Evolutionary conservation across 176 grass and related monocot species (phyloP).

Genomic region (Oryza australiensis): DNA sequence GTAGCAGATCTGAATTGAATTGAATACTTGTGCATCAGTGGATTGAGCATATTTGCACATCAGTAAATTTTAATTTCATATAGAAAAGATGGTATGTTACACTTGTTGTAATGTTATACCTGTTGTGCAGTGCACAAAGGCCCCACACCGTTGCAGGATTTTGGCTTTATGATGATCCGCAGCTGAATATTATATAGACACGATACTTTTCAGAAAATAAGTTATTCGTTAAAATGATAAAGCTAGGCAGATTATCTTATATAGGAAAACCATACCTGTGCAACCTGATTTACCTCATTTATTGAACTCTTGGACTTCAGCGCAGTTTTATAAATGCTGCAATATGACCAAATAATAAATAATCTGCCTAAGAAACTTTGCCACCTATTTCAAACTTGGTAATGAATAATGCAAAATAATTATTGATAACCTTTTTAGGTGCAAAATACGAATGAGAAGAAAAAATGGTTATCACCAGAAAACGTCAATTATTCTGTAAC

Average conservation of each 20-base stretch:
- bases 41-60: slow-evolving; percentile 35
- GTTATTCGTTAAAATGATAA: slow-evolving; percentile 21
- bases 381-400: slow-evolving; percentile 21
- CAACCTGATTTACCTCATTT: slow-evolving; percentile 87
- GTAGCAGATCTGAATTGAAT: slow-evolving; percentile 85
- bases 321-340: slow-evolving; percentile 82
- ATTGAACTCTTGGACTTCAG: slow-evolving; percentile 75
- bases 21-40: slow-evolving; percentile 36
- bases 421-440: slow-evolving; percentile 3
- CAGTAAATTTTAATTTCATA: slow-evolving; percentile 35
- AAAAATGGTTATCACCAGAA: neutral
- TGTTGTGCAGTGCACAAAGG: slow-evolving; percentile 87
- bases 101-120: slow-evolving; percentile 43
- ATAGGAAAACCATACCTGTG: slow-evolving; percentile 63
- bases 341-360: slow-evolving; percentile 39
- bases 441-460: slow-evolving; percentile 27
- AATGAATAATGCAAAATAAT: neutral
- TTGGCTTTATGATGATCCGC: slow-evolving; percentile 89
- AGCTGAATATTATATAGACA: slow-evolving; percentile 49
- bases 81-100: slow-evolving; percentile 12
- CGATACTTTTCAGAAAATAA: slow-evolving; percentile 18
- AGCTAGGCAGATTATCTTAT: slow-evolving; percentile 15
- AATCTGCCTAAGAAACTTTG: slow-evolving; percentile 28
- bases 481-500: neutral
- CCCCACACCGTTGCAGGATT: slow-evolving; percentile 79